Base-by-base conservation (phyloP, 2,329 filamentous ascomycete species). In the Talaromyces sp. region DNA sequence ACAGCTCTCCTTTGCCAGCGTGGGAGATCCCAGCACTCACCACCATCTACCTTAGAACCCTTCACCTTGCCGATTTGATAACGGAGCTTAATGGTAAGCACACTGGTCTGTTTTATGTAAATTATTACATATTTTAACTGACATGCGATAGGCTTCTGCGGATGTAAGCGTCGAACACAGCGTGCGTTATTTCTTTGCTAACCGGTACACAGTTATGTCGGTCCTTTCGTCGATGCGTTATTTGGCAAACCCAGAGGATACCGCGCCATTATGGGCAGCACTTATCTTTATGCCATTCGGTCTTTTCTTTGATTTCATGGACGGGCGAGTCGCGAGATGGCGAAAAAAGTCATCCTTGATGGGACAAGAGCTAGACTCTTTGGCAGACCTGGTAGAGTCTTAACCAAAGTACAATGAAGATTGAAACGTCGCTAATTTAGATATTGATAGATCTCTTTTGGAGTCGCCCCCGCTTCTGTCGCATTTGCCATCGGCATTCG, bases 241-340 rank as follows among this genome's bases (percentile, higher is more conserved):
- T 82, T 84, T 96, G 64, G 88, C 87, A 64, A 85, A 89, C 65
- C 83, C 89, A 9, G 73, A 82, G 62, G 80, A 89, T 58, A 81
- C 86, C 67, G 81, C 80, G 57, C 89, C 91, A 68, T 80, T 97
- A 58, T 98, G 90, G 84, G 79, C 88, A 35, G 93, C 95, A 1
- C 85, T 99, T 55, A 85, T 81, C 4, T 91, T 97, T 76, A 89
- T 98, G 76, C 93, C 93, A 0, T 90, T 97, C 62, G 93, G 92
- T 5, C 81, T 98, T 13, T 97, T 98, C 81, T 98, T 98, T 75
- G 95, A 99, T 77, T 96, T 96, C 73, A 91, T 98, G 83, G 95
- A 99, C 75, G 95, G 95, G 72, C 95, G 93, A 73, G 93, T 99
- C 59, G 95, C 95, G 64, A 84, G 95, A 66, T 98, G 95, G 95